phyloP scores from a whole-genome alignment of 495 filamentous ascomycete species.

The Neurospora sp. region DNA sequence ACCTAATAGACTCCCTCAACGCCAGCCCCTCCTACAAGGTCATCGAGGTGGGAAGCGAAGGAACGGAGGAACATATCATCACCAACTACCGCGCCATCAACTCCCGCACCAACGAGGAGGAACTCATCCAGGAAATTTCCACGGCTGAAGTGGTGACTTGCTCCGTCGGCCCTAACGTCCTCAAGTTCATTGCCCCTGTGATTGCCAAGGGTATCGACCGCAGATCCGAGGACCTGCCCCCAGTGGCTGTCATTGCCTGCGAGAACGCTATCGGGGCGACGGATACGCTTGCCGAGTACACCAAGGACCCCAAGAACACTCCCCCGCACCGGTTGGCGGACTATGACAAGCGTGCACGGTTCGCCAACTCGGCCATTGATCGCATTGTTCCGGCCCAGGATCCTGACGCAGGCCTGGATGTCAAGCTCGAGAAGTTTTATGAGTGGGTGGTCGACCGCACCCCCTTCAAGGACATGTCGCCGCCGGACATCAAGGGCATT shows the following conservation, averaged over 20 bases:
- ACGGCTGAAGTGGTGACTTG: constrained; percentile 88
- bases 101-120: constrained; percentile 69
- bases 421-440: constrained; percentile 94
- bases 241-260: constrained; percentile 88
- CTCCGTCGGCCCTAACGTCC: constrained; percentile 89
- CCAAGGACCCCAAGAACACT: constrained; percentile 63
- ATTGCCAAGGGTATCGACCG: constrained; percentile 84
- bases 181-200: constrained; percentile 88
- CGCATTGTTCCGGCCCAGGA: constrained; percentile 90
- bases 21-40: constrained; percentile 69
- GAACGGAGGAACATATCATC: constrained; percentile 70
- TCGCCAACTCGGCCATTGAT: constrained; percentile 96
- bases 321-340: constrained; percentile 46
- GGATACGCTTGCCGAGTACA: constrained; percentile 67
- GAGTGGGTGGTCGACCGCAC: constrained; percentile 92
- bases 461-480: constrained; percentile 50
- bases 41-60: constrained; percentile 82
- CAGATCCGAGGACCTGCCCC: constrained; percentile 54
- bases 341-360: constrained; percentile 58
- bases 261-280: constrained; percentile 95
- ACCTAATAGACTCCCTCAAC: constrained; percentile 67
- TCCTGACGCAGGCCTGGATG: constrained; percentile 68
- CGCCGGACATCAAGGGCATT: constrained; percentile 71
- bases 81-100: constrained; percentile 95
- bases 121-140: constrained; percentile 74